Percentiles rank a stretch among this genome's conserved stretches.
Conservation (phyloP, 768 basidiomycete genomes). For the Wakefieldia striispora region DNA sequence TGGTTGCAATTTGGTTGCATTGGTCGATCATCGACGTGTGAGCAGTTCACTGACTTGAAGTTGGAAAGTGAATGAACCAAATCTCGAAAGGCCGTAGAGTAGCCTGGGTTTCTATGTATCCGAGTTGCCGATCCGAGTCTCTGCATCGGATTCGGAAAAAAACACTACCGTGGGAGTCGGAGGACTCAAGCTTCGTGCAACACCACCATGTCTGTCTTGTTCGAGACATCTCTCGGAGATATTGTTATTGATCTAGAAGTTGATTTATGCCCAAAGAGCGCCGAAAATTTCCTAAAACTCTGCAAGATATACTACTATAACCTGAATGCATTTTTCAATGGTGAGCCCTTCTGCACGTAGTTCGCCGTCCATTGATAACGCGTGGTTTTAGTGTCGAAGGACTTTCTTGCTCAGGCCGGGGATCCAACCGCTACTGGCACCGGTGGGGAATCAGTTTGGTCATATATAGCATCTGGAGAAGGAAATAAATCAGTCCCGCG, state of each 20-base stretch:
- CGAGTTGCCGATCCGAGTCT: too few relatives aligned
- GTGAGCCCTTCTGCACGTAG: constrained; percentile 41
- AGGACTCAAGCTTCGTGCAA: neutral
- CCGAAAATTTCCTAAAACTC: constrained; percentile 95
- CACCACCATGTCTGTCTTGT: constrained; percentile 80
- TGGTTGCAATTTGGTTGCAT: too few relatives aligned
- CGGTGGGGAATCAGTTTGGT: constrained; percentile 90
- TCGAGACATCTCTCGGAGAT: constrained; percentile 97
- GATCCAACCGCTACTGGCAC: constrained; percentile 94
- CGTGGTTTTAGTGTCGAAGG: constrained; percentile 75
- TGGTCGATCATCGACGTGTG: too few relatives aligned
- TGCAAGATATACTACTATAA: constrained; percentile 98
- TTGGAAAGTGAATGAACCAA: too few relatives aligned
- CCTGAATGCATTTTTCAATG: constrained; percentile 97
- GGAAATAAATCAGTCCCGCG: constrained; percentile 46
- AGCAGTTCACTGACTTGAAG: too few relatives aligned
- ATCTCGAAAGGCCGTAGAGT: too few relatives aligned
- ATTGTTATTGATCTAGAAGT: constrained; percentile 95
- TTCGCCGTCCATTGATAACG: constrained; percentile 1
- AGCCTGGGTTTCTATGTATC: too few relatives aligned
- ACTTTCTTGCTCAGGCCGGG: constrained; percentile 95
- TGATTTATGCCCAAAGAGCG: constrained; percentile 85
- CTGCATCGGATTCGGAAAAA: too few relatives aligned
- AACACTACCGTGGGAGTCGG: too few relatives aligned
- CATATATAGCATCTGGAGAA: constrained; percentile 56